These are phyloP conservation scores for Xylariaceae sp. DNA, from an alignment of 2,329 filamentous ascomycete species.

Conservation along the genomic window DNA sequence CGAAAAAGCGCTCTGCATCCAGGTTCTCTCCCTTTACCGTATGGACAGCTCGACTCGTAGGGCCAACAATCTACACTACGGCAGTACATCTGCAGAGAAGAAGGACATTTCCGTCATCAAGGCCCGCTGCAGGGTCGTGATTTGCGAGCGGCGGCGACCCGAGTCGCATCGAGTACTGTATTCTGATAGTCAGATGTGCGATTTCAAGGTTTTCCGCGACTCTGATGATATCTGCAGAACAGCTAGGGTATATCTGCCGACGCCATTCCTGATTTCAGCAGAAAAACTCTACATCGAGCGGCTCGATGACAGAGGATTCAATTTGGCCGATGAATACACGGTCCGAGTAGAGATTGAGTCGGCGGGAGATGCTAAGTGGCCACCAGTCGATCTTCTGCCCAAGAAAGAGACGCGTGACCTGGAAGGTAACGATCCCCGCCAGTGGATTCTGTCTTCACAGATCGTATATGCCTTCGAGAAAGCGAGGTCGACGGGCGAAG, in stretches of 20 bases:
- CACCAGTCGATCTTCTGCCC: constrained; percentile 41
- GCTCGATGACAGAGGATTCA: constrained; percentile 43
- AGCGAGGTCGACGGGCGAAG: constrained; percentile 25
- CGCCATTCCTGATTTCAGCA: constrained; percentile 48
- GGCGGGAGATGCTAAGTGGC: constrained; percentile 46
- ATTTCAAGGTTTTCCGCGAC: constrained; percentile 46
- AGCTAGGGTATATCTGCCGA: constrained; percentile 43
- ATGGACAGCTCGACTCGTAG: constrained; percentile 41
- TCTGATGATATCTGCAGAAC: constrained; percentile 42
- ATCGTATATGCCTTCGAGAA: constrained; percentile 30
- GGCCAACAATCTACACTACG: constrained; percentile 34
- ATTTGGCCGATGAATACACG: constrained; percentile 46
- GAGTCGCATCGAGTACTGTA: constrained; percentile 42
- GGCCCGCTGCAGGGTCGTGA: constrained; percentile 41
- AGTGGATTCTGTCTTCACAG: constrained; percentile 29
- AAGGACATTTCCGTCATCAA: constrained; percentile 35
- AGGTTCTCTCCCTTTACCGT: constrained; percentile 49
- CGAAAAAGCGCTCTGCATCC: constrained; percentile 45
- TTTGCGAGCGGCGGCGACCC: constrained; percentile 32
- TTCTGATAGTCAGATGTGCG: constrained; percentile 51
- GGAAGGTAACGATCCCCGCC: constrained; percentile 24
- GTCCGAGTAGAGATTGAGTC: constrained; percentile 50
- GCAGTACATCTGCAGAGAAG: constrained; percentile 33
- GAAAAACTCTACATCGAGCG: constrained; percentile 47
- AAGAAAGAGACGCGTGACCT: constrained; percentile 26